These are phyloP conservation scores for Acaromyces ingoldii DNA, from an alignment of 1,284 basidiomycete species.

Conservation along the genomic window DNA sequence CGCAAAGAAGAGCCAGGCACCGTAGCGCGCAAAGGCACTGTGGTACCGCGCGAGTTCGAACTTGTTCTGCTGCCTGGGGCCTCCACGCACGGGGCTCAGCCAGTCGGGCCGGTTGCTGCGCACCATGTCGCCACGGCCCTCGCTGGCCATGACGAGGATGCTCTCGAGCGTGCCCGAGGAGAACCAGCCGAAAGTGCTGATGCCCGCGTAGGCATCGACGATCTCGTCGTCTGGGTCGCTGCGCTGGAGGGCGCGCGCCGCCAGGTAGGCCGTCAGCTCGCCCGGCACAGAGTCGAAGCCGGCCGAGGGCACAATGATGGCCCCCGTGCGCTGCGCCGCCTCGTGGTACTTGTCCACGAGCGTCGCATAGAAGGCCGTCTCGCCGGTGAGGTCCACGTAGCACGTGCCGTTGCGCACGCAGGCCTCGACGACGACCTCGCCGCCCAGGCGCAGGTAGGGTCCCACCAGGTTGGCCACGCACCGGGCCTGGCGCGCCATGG, in stretches of 20 bases:
- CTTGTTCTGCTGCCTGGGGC: slow-evolving; percentile 43
- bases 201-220: slow-evolving; percentile 42
- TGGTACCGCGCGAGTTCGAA: slow-evolving; percentile 57
- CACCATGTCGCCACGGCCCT: slow-evolving; percentile 56
- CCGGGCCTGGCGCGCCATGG: not conserved
- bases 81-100: slow-evolving; percentile 11
- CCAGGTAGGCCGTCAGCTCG: slow-evolving; percentile 4
- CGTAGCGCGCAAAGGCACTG: slow-evolving; percentile 57
- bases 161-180: slow-evolving; percentile 70
- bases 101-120: slow-evolving; percentile 59
- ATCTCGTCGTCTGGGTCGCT: slow-evolving; percentile 12
- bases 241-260: no score
- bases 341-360: slow-evolving; percentile 2
- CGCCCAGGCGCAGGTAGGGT: slow-evolving; percentile 4
- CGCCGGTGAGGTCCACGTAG: slow-evolving; percentile 9
- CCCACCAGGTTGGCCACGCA: slow-evolving; percentile 7
- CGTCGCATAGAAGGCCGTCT: slow-evolving; percentile 3
- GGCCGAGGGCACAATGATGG: slow-evolving; percentile 3
- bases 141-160: slow-evolving; percentile 56
- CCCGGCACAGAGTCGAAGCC: slow-evolving; percentile 7
- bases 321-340: slow-evolving; percentile 1
- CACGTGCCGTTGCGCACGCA: slow-evolving; percentile 3
- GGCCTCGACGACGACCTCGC: slow-evolving; percentile 1
- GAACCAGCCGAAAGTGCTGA: slow-evolving; percentile 57
- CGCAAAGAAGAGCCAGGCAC: slow-evolving; percentile 64